Evolutionary conservation across 192 early-diverging fungal species (phyloP), one percentile per base, ranked within the genome.

Genomic region (Kickxella alabastrina): DNA sequence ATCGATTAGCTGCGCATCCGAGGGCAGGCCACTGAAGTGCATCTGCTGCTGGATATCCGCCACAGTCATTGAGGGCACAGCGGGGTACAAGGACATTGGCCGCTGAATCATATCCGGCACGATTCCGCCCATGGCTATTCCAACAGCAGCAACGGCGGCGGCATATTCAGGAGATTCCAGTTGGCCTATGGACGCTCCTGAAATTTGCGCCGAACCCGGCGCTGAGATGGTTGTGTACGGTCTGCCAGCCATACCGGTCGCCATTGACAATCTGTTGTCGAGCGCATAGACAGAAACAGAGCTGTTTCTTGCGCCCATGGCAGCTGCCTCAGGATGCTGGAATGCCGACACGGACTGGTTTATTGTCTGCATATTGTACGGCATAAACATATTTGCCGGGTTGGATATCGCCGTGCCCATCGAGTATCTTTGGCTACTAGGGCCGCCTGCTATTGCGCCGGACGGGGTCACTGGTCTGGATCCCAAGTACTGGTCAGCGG

Each of bases 1-100:
- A 10, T 58, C 43, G 13, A 83, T 49, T 14, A 94, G 71, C 34
- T 87, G 85, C 4, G 80, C 77, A 59, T 94, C 88, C 1, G 80
- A 77, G 9, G 86, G 86, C n/a, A 39, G 42, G 10, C 37, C 51
- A 1, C 43, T 22, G 13, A 47, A 40, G 14, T 62, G 48, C 35
- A 36, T 28, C 18, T 59, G 47, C 19, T 36, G 28, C 6, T 52
- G 24, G 7, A 43, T 27, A 10, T 53, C 41, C 8, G 46, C 17
- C 9, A 42, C 17, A 5, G 42, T 28, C 18, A 22, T 40, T 25
- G 44, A 35, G 1, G 51, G 41, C 1, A 39, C 45, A 18, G 52
- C 48, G 6, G 44, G 51, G 40, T 54, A 50, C 18, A 21, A 2
- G 28, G 49, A 27, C 31, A 32, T 32, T 12, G 31, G 31, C 12